phyloP scores from a whole-genome alignment of 208 protist species.

The Paratrypanosoma confusum region DNA sequence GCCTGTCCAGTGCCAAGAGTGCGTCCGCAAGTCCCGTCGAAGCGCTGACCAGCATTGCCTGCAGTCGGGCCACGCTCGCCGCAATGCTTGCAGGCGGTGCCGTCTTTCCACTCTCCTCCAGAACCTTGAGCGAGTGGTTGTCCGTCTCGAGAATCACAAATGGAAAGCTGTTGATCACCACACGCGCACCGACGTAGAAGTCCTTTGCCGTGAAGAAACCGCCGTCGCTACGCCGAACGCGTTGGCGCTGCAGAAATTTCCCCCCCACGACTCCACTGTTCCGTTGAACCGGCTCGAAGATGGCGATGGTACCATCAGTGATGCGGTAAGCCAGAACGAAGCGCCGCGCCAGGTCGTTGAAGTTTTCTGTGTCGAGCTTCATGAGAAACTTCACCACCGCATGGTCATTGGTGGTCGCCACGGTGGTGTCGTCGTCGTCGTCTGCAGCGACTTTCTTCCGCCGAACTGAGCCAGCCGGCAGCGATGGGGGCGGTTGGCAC shows the following conservation, averaged over 20 bases:
- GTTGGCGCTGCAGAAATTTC: constrained; percentile 87
- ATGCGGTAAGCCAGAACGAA: constrained; percentile 89
- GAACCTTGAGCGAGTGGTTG: constrained; percentile 84
- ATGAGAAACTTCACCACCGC: constrained; percentile 88
- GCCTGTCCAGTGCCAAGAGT: no score
- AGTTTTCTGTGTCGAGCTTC: constrained; percentile 65
- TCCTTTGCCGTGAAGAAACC: constrained; percentile 58
- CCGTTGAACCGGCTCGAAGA: constrained; percentile 82
- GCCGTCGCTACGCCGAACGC: constrained; percentile 49
- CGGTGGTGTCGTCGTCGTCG: constrained; percentile 66
- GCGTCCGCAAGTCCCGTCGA: constrained; percentile 70
- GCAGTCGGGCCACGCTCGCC: constrained; percentile 75
- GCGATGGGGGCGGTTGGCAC: constrained; percentile 37
- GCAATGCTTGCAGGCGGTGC: constrained; percentile 85
- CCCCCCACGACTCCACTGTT: constrained; percentile 93
- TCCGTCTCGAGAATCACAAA: constrained; percentile 83
- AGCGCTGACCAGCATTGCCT: constrained; percentile 73
- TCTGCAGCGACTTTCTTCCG: constrained; percentile 82
- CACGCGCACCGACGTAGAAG: constrained; percentile 79
- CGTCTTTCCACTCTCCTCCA: constrained; percentile 81
- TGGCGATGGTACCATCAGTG: constrained; percentile 88
- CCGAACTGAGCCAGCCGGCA: constrained; percentile 56
- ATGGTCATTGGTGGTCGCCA: constrained; percentile 19
- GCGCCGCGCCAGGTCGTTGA: constrained; percentile 76
- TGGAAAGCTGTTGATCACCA: constrained; percentile 62